Base-by-base conservation (phyloP, 108 stramenopile species). In the Fragilariopsis cylindrus region DNA sequence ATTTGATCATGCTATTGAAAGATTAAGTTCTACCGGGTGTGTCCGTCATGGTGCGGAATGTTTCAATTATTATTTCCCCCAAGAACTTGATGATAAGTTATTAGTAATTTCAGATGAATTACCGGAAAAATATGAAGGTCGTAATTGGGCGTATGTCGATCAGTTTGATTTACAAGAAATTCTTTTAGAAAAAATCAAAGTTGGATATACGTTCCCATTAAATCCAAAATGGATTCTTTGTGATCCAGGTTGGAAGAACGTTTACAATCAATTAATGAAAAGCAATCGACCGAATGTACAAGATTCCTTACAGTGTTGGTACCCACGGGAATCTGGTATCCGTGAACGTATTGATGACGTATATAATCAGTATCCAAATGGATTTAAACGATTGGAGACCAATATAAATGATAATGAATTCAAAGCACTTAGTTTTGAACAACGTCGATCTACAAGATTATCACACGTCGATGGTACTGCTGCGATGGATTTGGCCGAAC, bases 191-290 rank as follows among this genome's bases (percentile, higher is more conserved):
- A 84, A 83, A 55, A 85, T 88, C 69, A 74, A 84, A 42, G 76
- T 76, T 13, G 87, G 87, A 13, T 88, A 78, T 45, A 83, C 84
- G 11, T 88, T 88, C 66, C 87, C 83, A 13, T 53, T 87, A 58
- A 87, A 88, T 70, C 81, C 90, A 81, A 76, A 84, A 75, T 87
- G 86, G 89, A 79, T 90, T 5, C 71, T 90, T 16, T 86, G 85
- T 68, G 89, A 90, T 81, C 85, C 85, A 19, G 90, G 90, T 9
- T 90, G 90, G 90, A 87, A 83, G 63, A 49, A 82, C 49, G 76
- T 90, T 2, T 90, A 87, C 73, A 85, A 90, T 71, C 70, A 82
- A 60, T 65, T 90, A 21, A 64, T 88, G 72, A 70, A 75, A 7
- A 82, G 80, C 50, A 54, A 84, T 46, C 66, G 63, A 21, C 69